A percentile compares a stretch with the other conserved stretches of the same genome.
Conservation (phyloP, 2,329 filamentous ascomycete species). For the Penicillium sp. region DNA sequence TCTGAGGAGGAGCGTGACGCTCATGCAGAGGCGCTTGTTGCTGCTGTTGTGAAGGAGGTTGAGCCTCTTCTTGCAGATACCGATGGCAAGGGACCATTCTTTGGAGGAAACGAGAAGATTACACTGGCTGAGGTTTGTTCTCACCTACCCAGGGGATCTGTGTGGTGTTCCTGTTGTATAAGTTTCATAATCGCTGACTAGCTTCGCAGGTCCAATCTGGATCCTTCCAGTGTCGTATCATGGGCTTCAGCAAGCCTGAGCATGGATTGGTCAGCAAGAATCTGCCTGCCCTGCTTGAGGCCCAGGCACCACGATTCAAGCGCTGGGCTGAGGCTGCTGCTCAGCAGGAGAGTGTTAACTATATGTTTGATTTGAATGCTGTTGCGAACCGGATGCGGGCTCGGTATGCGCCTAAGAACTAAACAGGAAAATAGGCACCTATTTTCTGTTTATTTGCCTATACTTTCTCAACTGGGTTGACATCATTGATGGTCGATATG, state of each 20-base stretch:
- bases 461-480: background rate
- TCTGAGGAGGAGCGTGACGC: slow-evolving; percentile 52
- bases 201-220: slow-evolving; percentile 58
- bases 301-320: slow-evolving; percentile 64
- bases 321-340: slow-evolving; percentile 65
- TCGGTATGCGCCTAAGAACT: slow-evolving; percentile 37
- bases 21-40: slow-evolving; percentile 54
- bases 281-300: slow-evolving; percentile 48
- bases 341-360: slow-evolving; percentile 65
- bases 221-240: slow-evolving; percentile 65
- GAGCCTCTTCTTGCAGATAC: slow-evolving; percentile 65
- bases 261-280: slow-evolving; percentile 51
- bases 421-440: slow-evolving; percentile 3
- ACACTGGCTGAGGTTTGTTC: slow-evolving; percentile 72
- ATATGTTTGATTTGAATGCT: slow-evolving; percentile 59
- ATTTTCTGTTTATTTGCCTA: background rate
- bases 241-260: slow-evolving; percentile 55
- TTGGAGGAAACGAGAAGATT: slow-evolving; percentile 62
- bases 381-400: slow-evolving; percentile 46
- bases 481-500: background rate
- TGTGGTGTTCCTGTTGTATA: background rate
- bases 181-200: background rate
- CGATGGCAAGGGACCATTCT: slow-evolving; percentile 55
- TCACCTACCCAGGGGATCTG: background rate
- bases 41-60: slow-evolving; percentile 65